phyloP scores from a whole-genome alignment of 2,329 filamentous ascomycete species.

The Canariomyces notabilis region DNA sequence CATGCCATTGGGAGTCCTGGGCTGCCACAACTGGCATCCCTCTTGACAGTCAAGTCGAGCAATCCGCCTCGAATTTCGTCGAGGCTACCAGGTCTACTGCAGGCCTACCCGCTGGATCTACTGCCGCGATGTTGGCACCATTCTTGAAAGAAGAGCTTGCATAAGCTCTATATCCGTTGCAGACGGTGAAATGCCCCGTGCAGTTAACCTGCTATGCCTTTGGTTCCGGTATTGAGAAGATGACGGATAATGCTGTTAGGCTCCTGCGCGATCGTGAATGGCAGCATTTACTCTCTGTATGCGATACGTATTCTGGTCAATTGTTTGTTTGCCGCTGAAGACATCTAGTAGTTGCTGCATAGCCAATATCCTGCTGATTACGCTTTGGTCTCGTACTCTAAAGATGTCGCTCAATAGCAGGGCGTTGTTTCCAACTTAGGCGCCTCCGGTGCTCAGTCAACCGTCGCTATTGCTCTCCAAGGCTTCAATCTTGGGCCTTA shows the following conservation, averaged over 20 bases:
- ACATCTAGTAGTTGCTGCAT: not conserved
- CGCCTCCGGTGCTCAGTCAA: not conserved
- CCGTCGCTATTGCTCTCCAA: not conserved
- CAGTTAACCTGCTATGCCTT: not conserved
- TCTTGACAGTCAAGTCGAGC: not conserved
- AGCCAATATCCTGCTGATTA: not conserved
- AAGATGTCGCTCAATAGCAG: not conserved
- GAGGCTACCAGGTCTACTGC: not conserved
- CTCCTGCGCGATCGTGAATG: not conserved
- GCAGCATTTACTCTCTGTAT: not conserved
- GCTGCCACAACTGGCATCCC: not conserved
- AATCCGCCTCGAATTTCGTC: not conserved
- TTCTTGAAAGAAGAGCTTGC: not conserved
- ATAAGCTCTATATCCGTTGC: not conserved
- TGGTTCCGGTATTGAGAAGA: not conserved
- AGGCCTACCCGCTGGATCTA: not conserved
- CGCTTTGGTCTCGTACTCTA: too few relatives aligned
- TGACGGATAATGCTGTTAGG: not conserved
- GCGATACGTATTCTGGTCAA: not conserved
- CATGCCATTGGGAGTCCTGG: too few relatives aligned
- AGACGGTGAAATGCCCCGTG: not conserved
- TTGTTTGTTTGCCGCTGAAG: not conserved
- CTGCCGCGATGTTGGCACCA: not conserved
- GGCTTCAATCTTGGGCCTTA: not conserved
- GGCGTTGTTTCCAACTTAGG: not conserved